Evolutionary conservation across 2,329 filamentous ascomycete genomes (phyloP).

Genomic region (Scortechinia acanthostroma): DNA sequence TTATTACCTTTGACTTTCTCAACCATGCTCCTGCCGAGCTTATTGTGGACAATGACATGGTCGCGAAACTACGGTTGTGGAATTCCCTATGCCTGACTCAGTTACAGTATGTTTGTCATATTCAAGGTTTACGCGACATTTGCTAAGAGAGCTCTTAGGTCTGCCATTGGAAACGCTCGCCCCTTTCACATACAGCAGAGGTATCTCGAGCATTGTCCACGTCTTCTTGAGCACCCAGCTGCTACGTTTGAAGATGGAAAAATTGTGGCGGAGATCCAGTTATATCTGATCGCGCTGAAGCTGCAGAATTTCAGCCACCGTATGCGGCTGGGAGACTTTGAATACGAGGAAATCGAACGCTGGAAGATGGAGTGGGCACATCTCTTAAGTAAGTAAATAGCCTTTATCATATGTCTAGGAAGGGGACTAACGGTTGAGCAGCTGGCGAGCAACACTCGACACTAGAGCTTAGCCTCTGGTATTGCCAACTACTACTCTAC

Average conservation of each 20-base stretch:
- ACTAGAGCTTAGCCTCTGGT: constrained; percentile 20
- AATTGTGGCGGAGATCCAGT: constrained; percentile 19
- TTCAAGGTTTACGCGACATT: background rate
- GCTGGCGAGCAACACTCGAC: constrained; percentile 17
- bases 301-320: constrained; percentile 14
- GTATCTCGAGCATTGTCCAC: constrained; percentile 17
- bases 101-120: constrained; percentile 15
- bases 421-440: constrained; percentile 6
- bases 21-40: constrained; percentile 10
- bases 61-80: constrained; percentile 19
- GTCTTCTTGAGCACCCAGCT: constrained; percentile 16
- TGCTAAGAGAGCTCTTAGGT: background rate
- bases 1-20: constrained; percentile 12
- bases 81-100: constrained; percentile 21
- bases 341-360: constrained; percentile 20
- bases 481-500: constrained; percentile 21
- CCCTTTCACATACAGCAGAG: constrained; percentile 5
- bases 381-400: constrained; percentile 13
- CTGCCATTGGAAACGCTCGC: background rate
- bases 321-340: constrained; percentile 13
- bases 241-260: constrained; percentile 17
- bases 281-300: constrained; percentile 16
- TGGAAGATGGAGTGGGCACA: constrained; percentile 23
- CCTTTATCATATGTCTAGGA: constrained; percentile 1
- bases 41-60: constrained; percentile 15